phyloP scores from a whole-genome alignment of 2,329 filamentous ascomycete species.

The Leptosphaerulina australis region DNA sequence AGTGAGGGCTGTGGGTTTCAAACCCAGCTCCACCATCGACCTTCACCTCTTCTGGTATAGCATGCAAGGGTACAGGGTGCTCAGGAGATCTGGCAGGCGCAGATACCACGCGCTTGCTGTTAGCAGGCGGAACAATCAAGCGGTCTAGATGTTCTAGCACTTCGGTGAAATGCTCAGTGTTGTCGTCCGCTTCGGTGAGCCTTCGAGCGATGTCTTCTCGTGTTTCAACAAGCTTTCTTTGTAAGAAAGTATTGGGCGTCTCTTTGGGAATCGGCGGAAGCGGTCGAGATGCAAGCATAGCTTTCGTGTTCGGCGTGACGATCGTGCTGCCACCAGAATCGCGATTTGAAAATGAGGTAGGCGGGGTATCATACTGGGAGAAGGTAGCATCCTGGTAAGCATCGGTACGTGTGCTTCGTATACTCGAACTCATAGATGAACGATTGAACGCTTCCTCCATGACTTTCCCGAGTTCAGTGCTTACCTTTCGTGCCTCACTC shows the following conservation, averaged over 20 bases:
- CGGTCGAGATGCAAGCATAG: conserved; percentile 49
- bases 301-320: conserved; percentile 35
- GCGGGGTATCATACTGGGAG: conserved; percentile 58
- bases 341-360: conserved; percentile 55
- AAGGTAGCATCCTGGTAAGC: conserved; percentile 38
- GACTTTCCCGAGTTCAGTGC: conserved; percentile 82
- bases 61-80: conserved; percentile 50
- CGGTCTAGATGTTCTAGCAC: conserved; percentile 66
- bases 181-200: conserved; percentile 53
- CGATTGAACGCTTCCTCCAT: conserved; percentile 93
- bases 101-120: conserved; percentile 54
- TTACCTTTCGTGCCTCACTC: conserved; percentile 83
- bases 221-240: conserved; percentile 63
- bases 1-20: conserved; percentile 32
- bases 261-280: conserved; percentile 54
- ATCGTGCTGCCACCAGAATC: conserved; percentile 42
- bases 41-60: conserved; percentile 59
- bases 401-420: conserved; percentile 48
- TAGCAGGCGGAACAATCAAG: conserved; percentile 56
- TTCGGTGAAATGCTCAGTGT: conserved; percentile 61
- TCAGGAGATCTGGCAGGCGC: conserved; percentile 48
- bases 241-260: conserved; percentile 59
- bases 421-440: conserved; percentile 61
- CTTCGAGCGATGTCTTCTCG: conserved; percentile 62
- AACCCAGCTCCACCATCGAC: conserved; percentile 43